These are phyloP conservation scores for Aspergillus ochraceoroseus DNA, from an alignment of 2,329 filamentous ascomycete genomes.

Conservation along the genomic window DNA sequence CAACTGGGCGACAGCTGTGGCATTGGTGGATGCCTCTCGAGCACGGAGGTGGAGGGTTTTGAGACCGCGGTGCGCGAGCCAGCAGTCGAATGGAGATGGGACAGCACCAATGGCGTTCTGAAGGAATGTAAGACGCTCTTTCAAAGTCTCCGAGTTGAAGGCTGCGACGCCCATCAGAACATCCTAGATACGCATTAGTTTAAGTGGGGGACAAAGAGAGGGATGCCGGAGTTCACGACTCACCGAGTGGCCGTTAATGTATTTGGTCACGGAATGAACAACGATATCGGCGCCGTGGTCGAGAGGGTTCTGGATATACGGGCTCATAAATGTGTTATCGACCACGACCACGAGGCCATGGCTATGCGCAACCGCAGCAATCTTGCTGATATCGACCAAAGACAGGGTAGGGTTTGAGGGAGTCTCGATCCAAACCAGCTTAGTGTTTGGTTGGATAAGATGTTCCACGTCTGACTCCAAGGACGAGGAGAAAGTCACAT, in stretches of 20 bases:
- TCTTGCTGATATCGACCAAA: slow-evolving; percentile 85
- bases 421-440: slow-evolving; percentile 94
- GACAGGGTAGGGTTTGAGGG: slow-evolving; percentile 92
- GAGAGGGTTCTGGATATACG: slow-evolving; percentile 94
- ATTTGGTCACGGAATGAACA: slow-evolving; percentile 95
- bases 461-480: slow-evolving; percentile 83
- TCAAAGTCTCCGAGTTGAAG: slow-evolving; percentile 80
- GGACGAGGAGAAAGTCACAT: slow-evolving; percentile 87
- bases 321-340: slow-evolving; percentile 96
- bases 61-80: slow-evolving; percentile 93
- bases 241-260: slow-evolving; percentile 88
- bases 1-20: slow-evolving; percentile 66
- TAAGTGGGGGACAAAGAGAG: background rate
- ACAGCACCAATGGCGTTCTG: slow-evolving; percentile 97
- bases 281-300: slow-evolving; percentile 95
- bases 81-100: slow-evolving; percentile 91
- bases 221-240: slow-evolving; percentile 15
- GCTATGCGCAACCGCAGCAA: slow-evolving; percentile 75
- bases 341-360: slow-evolving; percentile 94
- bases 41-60: slow-evolving; percentile 95
- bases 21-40: slow-evolving; percentile 77
- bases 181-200: too few species aligned
- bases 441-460: slow-evolving; percentile 80
- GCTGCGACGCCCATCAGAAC: slow-evolving; percentile 97
- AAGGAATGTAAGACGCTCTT: slow-evolving; percentile 74